Conservation (phyloP, 352 stramenopile species). For the Globisporangium spiculum region DNA sequence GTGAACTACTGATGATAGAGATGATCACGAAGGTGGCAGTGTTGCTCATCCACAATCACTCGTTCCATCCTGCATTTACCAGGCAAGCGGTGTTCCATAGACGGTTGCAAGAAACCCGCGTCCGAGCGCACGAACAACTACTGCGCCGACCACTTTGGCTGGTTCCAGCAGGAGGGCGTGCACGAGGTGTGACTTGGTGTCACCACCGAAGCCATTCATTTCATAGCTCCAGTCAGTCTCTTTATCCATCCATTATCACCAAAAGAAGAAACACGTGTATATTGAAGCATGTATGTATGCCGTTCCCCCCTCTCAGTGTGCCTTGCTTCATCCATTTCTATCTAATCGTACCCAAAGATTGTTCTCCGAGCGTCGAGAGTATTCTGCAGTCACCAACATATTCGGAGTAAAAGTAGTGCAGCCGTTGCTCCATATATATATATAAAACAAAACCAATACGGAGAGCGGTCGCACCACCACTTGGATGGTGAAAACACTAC, state of each 20-base stretch:
- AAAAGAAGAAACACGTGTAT: background rate
- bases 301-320: background rate
- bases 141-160: conserved; percentile 41
- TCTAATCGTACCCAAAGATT: background rate
- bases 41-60: background rate
- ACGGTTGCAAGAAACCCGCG: conserved; percentile 45
- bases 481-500: too few relatives aligned
- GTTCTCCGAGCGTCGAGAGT: too few relatives aligned
- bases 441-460: too few relatives aligned
- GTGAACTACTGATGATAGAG: background rate
- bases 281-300: background rate
- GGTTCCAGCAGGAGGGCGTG: conserved; percentile 19
- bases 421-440: too few relatives aligned
- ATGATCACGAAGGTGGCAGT: background rate
- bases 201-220: background rate
- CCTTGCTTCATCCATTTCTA: background rate
- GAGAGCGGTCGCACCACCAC: too few relatives aligned
- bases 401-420: too few relatives aligned
- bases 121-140: conserved; percentile 47
- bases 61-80: background rate
- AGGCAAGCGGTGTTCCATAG: conserved; percentile 41
- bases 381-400: too few relatives aligned
- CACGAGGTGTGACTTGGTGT: conserved; percentile 1
- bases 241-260: background rate
- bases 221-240: background rate